Percentiles rank a stretch among this genome's conserved stretches.
phyloP scores from a whole-genome alignment of 2,329 filamentous ascomycete genomes.

The Sphaerulina vaccinii region DNA sequence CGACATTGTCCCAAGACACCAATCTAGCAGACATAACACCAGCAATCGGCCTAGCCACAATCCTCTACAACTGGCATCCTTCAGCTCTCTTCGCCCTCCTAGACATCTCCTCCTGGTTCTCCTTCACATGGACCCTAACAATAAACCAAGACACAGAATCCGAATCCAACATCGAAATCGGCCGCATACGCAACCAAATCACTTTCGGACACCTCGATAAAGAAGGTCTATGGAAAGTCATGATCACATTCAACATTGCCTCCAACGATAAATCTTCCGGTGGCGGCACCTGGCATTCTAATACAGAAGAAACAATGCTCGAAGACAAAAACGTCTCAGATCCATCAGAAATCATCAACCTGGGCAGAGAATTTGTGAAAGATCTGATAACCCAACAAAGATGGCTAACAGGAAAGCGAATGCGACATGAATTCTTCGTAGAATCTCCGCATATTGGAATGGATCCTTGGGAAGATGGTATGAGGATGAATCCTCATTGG shows the following conservation, averaged over 20 bases:
- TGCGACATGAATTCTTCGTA: constrained; percentile 23
- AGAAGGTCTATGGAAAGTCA: constrained; percentile 21
- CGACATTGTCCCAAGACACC: not conserved
- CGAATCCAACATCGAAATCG: constrained; percentile 23
- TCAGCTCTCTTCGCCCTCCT: constrained; percentile 22
- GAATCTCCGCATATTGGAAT: constrained; percentile 20
- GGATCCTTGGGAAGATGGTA: constrained; percentile 26
- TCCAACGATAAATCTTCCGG: not conserved
- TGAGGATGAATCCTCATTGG: constrained; percentile 27
- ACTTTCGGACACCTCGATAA: constrained; percentile 22
- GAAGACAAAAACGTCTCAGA: constrained; percentile 29
- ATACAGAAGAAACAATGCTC: constrained; percentile 26
- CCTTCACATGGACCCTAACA: constrained; percentile 25
- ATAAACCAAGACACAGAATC: constrained; percentile 3
- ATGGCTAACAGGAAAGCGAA: constrained; percentile 22
- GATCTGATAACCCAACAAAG: constrained; percentile 18
- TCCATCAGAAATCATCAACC: constrained; percentile 12
- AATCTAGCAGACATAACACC: constrained; percentile 12
- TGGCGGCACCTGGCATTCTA: constrained; percentile 18
- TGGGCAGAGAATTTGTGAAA: constrained; percentile 9
- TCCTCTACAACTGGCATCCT: constrained; percentile 27
- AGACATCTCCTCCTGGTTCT: constrained; percentile 24
- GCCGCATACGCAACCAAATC: constrained; percentile 23
- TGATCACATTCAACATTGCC: constrained; percentile 20
- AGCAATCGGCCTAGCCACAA: constrained; percentile 22